Evolutionary conservation across 176 grass and related monocot species (phyloP).

Genomic region (Juncus inflexus): DNA sequence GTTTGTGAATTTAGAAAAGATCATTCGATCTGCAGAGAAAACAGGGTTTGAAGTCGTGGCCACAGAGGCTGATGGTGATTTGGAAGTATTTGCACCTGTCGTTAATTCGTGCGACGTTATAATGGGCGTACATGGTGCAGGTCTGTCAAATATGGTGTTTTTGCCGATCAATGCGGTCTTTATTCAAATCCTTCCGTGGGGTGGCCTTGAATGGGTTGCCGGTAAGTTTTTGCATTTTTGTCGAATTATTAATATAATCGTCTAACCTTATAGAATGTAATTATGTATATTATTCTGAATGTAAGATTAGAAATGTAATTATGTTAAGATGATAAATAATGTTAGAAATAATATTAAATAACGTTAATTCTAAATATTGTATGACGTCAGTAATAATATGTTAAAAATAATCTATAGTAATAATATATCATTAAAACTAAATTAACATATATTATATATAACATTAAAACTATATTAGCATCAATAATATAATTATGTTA

Average conservation of each 20-base stretch:
- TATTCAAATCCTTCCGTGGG: constrained; percentile 80
- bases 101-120: constrained; percentile 65
- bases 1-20: constrained; percentile 56
- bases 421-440: too few species aligned
- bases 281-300: too few species aligned
- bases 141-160: constrained; percentile 92
- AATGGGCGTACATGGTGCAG: constrained; percentile 78
- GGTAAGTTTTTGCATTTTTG: background rate
- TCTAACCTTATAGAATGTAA: too few species aligned
- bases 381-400: background rate
- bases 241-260: too few species aligned
- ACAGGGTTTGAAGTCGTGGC: constrained; percentile 60
- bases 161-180: constrained; percentile 52
- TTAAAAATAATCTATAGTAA: too few species aligned
- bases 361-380: too few species aligned
- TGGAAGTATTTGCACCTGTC: constrained; percentile 44
- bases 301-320: too few species aligned
- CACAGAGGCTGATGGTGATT: constrained; percentile 45
- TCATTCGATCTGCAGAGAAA: constrained; percentile 35
- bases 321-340: too few species aligned
- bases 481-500: too few species aligned
- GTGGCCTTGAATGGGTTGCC: constrained; percentile 43
- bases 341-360: too few species aligned
- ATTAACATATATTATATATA: too few species aligned
- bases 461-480: too few species aligned